Base-by-base conservation (phyloP, 495 filamentous ascomycete genomes). In the Penicillium tannophilum region DNA sequence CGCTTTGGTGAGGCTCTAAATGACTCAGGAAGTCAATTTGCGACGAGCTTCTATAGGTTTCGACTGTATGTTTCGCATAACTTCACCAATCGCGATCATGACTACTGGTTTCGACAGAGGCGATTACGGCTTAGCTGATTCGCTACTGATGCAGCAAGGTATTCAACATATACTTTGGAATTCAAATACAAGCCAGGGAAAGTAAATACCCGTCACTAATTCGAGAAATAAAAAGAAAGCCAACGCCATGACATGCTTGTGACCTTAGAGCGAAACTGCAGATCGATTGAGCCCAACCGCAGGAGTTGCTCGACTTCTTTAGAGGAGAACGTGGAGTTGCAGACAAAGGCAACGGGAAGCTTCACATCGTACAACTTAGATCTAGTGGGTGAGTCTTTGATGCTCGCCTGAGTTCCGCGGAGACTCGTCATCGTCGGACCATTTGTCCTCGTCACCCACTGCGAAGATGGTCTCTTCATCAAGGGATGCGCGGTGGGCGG, bases 391-490 rank as follows among this genome's bases (percentile, higher is more conserved):
- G 52, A 96, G 79, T 58, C 84, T 82, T 35, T 82, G 77, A 55
- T 81, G 76, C 64, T 90, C 86, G 44, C 75, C 73, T 11, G 78
- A 85, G 59, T 83, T 80, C 30, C 78, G 73, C 16, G 80, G 78
- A 7, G 81, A 79, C 47, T 85, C 80, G 46, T 87, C 85, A 31
- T 81, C 78, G 16, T 90, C 90, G 28, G 83, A 85, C 73, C 84
- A 90, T 67, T 87, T 88, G 64, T 92, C 91, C 54, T 92, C 89
- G 60, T 94, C 92, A 14, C 92, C 92, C 6, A 97, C 90, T 7
- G 92, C 93, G 67, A 97, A 97, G 50, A 97, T 92, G 0, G 92
- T 94, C 76, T 97, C 92, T 6, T 91, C 93, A 55, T 97, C 93
- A 19, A 96, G 76, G 19, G 88, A 92, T 56, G 92, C 85, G 47